Conservation (phyloP, 495 filamentous ascomycete species). For the Podospora pseudopauciseta region DNA sequence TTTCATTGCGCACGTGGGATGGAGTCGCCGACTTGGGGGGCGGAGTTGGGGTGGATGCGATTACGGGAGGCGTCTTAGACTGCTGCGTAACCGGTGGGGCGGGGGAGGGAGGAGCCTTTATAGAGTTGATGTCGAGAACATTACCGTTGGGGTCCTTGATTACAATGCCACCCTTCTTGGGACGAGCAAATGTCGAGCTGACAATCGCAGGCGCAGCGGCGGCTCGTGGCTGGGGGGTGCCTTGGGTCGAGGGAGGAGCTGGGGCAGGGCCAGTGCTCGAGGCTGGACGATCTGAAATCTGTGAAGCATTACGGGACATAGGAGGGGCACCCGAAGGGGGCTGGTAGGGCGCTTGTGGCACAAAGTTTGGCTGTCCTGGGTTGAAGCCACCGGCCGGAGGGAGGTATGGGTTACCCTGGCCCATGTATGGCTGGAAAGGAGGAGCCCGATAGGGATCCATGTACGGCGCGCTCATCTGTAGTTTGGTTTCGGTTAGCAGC, state of each 20-base stretch:
- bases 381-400: conserved; percentile 36
- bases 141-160: conserved; percentile 79
- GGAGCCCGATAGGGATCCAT: conserved; percentile 31
- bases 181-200: conserved; percentile 53
- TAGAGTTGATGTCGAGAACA: conserved; percentile 39
- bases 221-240: conserved; percentile 50
- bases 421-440: background rate
- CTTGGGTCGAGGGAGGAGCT: conserved; percentile 44
- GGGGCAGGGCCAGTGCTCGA: conserved; percentile 69
- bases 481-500: conserved; percentile 61
- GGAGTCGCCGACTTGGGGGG: conserved; percentile 45
- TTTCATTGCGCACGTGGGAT: conserved; percentile 48
- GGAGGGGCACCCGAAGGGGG: conserved; percentile 54
- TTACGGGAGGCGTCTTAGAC: conserved; percentile 51
- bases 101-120: conserved; percentile 45
- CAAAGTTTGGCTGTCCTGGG: conserved; percentile 37
- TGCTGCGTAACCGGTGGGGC: conserved; percentile 47
- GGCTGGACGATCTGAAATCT: conserved; percentile 72
- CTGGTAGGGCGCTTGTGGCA: conserved; percentile 43
- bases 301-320: conserved; percentile 81
- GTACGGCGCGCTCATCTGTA: conserved; percentile 47
- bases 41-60: conserved; percentile 51
- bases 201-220: conserved; percentile 52
- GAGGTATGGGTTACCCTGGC: conserved; percentile 41
- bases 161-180: conserved; percentile 65